Base-by-base conservation (phyloP, 2,329 filamentous ascomycete species). In the Aschersonia sp. region DNA sequence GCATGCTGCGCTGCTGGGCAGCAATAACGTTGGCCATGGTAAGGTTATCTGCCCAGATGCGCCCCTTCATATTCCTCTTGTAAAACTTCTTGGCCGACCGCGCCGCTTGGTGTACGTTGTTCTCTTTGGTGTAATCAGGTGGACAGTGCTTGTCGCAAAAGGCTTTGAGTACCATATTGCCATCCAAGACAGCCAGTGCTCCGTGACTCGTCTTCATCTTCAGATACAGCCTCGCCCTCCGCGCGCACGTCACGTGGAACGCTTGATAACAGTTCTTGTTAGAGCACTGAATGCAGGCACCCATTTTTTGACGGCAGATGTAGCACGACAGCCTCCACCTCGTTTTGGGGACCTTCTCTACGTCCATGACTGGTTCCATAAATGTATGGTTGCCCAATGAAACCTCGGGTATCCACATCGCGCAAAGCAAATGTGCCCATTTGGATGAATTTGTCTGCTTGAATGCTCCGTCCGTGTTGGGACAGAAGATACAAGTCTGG, bases 341-440 rank as follows among this genome's bases (percentile, higher is more conserved):
- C 51, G 83, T 89, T 61, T 88, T 92, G 1, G 92, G 92, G 4
- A 98, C 90, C 64, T 96, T 96, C 62, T 98, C 92, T 37, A 98
- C 87, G 56, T 97, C 92, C 72, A 92, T 94, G 46, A 98, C 88
- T 0, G 92, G 92, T 60, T 98, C 92, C 87, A 97, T 96, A 61
- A 97, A 92, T 6, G 89, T 95, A 52, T 87, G 85, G 59, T 98
- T 98, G 11, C 89, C 92, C 45, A 98, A 78, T 4, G 87, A 90
- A 6, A 97, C 87, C 66, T 98, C 92, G 0, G 92, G 92, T 57
- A 98, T 96, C 92, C 92, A 98, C 70, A 97, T 92, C 33, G 92
- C 87, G 61, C 92, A 98, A 7, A 98, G 78, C 9, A 98, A 68
- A 73, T 98, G 92, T 30, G 90, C 87, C 92, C 92, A 98, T 67